Base-by-base conservation (phyloP, 2,329 filamentous ascomycete genomes). In the Intubia oerlemansii region DNA sequence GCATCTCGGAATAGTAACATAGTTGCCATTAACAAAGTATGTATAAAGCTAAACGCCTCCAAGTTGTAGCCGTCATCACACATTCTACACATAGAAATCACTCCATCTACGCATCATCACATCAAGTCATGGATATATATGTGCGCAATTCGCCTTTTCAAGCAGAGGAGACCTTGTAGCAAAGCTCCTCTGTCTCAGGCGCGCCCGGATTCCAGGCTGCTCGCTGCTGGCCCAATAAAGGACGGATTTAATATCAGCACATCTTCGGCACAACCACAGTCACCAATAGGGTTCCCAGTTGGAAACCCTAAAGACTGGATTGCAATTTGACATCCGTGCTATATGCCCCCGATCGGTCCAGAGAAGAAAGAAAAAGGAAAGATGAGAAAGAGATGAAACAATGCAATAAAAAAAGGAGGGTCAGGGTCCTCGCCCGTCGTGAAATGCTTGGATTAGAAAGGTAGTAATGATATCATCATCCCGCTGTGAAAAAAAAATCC, bases 271-370 rank as follows among this genome's bases (percentile, higher is more conserved):
- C 84, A 88, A 84, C 70, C 66, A 62, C 70, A 82, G 79, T 75
- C 79, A 92, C 72, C 36, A 36, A 50, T 43, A 29, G 7, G 17
- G 19, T 10, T 18, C n/a, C 21, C 19, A 31, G 29, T 14, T 24
- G 11, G 18, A n/a, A 23, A 13, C 25, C 14, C 29, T 23, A 13
- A 34, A 52, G 72, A 71, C 73, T 67, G 67, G 61, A 76, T 85
- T 88, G 84, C 71, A 93, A 92, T 92, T 92, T 92, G 82, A 93
- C 82, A 92, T 92, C 79, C 76, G 79, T 91, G 84, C 84, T 85
- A 55, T 12, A 6, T 14, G n/a, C 15, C 15, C 15, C 12, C 7
- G 10, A 13, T 24, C 7, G 4, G 7, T 3, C 28, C 7, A 15
- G 19, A 19, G 18, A 25, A 24, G 14, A 10, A 19, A 20, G 11